These are phyloP conservation scores for Galerina sulciceps DNA, from an alignment of 768 basidiomycete genomes.

Conservation along the genomic window DNA sequence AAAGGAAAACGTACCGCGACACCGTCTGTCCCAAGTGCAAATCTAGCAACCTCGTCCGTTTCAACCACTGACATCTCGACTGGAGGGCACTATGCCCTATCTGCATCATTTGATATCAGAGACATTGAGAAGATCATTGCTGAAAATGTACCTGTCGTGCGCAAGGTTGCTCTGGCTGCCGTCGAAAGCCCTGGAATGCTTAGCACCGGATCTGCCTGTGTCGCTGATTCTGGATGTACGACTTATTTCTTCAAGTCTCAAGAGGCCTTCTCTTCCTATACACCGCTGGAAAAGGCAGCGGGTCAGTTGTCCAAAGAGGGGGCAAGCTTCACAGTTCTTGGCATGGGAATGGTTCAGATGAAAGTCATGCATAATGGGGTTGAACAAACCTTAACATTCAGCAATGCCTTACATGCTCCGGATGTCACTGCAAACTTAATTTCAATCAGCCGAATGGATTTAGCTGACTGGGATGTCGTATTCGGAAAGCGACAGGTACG, in stretches of 20 bases:
- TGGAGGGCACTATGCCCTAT: constrained; percentile 1
- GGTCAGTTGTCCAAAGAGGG: constrained; percentile 12
- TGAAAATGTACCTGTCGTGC: neutral
- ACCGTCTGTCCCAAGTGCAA: neutral
- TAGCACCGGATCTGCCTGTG: neutral
- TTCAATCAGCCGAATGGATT: constrained; percentile 6
- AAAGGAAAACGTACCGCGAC: constrained; percentile 6
- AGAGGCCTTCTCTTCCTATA: neutral
- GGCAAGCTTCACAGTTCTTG: constrained; percentile 5
- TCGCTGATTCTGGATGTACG: constrained; percentile 13
- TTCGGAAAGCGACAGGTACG: neutral
- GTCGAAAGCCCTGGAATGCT: neutral
- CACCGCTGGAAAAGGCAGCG: neutral
- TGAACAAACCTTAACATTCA: constrained; percentile 6
- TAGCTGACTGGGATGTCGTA: neutral
- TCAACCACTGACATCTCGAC: neutral
- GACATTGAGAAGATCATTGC: neutral
- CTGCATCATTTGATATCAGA: neutral
- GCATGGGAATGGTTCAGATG: constrained; percentile 7
- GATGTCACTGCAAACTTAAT: constrained; percentile 13
- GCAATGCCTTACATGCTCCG: constrained; percentile 9
- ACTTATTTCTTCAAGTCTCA: constrained; percentile 11
- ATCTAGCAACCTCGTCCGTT: neutral
- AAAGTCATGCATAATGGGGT: neutral
- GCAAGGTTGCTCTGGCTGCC: neutral